Evolutionary conservation across 2,329 filamentous ascomycete species (phyloP), one percentile per base, ranked within the genome.

Genomic region (Phoma sp.): DNA sequence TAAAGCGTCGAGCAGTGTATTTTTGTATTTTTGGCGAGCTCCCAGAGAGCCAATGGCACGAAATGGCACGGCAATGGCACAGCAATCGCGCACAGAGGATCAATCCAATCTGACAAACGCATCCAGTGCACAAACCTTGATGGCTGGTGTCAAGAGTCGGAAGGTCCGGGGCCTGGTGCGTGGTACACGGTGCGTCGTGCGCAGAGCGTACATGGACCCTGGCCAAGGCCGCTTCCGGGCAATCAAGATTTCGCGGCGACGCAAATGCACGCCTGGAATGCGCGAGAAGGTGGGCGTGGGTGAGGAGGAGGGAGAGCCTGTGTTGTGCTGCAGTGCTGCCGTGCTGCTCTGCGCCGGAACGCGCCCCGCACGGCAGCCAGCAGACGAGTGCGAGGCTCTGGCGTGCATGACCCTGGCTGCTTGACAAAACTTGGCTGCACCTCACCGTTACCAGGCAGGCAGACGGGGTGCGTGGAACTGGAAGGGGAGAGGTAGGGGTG

Each of bases 1-100:
- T 58, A 61, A 60, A 64, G 61, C 61, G 61, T 66, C 56, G 33
- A 62, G 51, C 55, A 47, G 46, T 47, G 44, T 44, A 55, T 54
- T 39, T 61, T 60, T 47, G 44, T 44, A 55, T 54, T 39, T 61
- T 60, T 62, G 52, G 52, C 40, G 15, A 43, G 21, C 36, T 38
- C 35, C 43, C 22, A 17, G 17, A 6, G 17, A 52, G 43, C 35
- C 38, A 39, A 37, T 22, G 51, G 44, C 24, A 41, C 17, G 17
- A 17, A 17, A 24, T 44, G 25, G 33, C 33, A 15, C 13, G 17
- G 33, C 32, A 13, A 33, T 24, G 22, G 22, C 24, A 51, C 50
- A 50, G 53, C 55, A 51, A 47, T 46, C 35, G 48, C 52, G 56
- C 59, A 54, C 53, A 58, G 49, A 48, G 38, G 19, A 51, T 43